phyloP scores from a whole-genome alignment of 2,329 filamentous ascomycete species.

The Sarocladium oryzae region DNA sequence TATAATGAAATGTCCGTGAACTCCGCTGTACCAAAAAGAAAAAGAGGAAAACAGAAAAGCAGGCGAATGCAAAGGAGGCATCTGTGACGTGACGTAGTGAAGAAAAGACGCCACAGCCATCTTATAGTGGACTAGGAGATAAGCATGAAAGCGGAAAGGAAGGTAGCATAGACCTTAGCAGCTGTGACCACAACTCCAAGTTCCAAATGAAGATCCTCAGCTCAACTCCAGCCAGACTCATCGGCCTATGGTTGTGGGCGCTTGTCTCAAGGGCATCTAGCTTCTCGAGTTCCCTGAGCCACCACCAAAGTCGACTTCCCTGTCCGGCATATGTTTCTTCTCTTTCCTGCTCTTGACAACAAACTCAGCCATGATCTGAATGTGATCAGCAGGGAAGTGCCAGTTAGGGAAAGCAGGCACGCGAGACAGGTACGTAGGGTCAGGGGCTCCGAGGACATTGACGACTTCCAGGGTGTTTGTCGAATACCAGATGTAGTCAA shows the following conservation, averaged over 20 bases:
- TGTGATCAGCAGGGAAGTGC: constrained; percentile 89
- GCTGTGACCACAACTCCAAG: neutral
- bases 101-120: too few relatives aligned
- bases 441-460: constrained; percentile 77
- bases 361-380: constrained; percentile 85
- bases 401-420: constrained; percentile 91
- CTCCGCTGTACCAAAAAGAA: constrained; percentile 3
- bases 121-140: neutral
- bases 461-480: constrained; percentile 82
- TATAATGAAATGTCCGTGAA: neutral
- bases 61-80: neutral
- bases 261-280: constrained; percentile 14
- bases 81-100: too few relatives aligned
- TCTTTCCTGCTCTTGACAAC: constrained; percentile 83
- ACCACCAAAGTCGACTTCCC: constrained; percentile 55
- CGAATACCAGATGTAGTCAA: constrained; percentile 98
- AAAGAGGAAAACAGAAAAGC: neutral
- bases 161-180: neutral
- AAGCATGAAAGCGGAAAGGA: neutral
- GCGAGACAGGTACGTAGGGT: constrained; percentile 74
- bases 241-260: neutral
- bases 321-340: constrained; percentile 60
- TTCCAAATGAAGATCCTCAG: neutral
- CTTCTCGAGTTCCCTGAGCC: constrained; percentile 22
- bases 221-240: neutral